phyloP scores from a whole-genome alignment of 1,284 basidiomycete species.

The Cryptococcus maquisensis region DNA sequence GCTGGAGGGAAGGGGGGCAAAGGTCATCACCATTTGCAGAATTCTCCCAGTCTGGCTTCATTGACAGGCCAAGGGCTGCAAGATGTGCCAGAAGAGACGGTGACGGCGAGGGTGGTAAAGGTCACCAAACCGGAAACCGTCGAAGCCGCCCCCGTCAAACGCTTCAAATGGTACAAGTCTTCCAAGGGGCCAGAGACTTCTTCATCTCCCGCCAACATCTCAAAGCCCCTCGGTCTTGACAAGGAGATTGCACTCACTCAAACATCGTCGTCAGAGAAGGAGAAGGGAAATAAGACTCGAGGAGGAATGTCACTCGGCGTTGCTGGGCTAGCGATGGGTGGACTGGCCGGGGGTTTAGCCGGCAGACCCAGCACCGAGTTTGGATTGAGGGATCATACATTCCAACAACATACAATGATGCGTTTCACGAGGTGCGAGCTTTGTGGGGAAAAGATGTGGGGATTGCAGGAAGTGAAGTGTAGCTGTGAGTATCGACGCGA shows the following conservation, averaged over 20 bases:
- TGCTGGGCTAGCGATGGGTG: conserved; percentile 2
- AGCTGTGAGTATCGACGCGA: conserved; percentile 57
- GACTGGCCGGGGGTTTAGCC: conserved; percentile 8
- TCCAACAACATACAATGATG: conserved; percentile 84
- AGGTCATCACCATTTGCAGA: conserved; percentile 33
- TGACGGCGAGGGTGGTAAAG: conserved; percentile 44
- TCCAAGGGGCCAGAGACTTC: conserved; percentile 43
- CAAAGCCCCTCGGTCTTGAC: conserved; percentile 22
- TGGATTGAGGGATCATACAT: conserved; percentile 64
- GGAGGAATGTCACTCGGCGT: conserved; percentile 8
- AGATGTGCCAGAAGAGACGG: conserved; percentile 45
- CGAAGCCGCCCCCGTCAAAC: conserved; percentile 49
- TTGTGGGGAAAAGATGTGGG: conserved; percentile 97
- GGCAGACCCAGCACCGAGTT: conserved; percentile 46
- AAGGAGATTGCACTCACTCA: conserved; percentile 9
- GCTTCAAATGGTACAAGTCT: conserved; percentile 56
- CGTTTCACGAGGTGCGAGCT: conserved; percentile 89
- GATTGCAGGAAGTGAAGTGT: conserved; percentile 81
- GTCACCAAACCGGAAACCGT: conserved; percentile 49
- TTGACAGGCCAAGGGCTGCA: conserved; percentile 43
- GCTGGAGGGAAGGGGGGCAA: neutral
- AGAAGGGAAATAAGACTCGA: conserved; percentile 11
- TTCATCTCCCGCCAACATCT: conserved; percentile 28
- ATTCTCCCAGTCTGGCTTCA: conserved; percentile 49
- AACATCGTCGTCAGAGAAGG: neutral